A percentile compares a stretch with the other conserved stretches of the same genome.
Conservation (phyloP, 2,329 filamentous ascomycete genomes). For the Alternaria brassicae region DNA sequence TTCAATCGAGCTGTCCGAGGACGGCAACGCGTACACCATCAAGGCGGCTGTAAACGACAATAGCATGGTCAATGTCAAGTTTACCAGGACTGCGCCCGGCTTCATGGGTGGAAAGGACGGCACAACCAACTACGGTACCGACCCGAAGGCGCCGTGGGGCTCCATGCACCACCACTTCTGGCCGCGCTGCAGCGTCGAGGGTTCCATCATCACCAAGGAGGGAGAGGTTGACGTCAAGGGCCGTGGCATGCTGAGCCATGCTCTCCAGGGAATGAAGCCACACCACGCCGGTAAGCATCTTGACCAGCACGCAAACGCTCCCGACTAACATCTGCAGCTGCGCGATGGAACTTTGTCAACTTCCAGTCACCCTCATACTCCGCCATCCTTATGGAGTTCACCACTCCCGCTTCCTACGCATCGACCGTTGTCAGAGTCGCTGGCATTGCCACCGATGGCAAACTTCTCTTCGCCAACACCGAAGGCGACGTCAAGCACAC, state of each 20-base stretch:
- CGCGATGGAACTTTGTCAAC: conserved; percentile 90
- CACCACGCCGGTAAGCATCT: conserved; percentile 78
- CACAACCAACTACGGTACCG: conserved; percentile 84
- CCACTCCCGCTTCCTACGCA: conserved; percentile 90
- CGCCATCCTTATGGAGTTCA: conserved; percentile 94
- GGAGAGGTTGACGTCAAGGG: conserved; percentile 84
- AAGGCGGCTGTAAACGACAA: conserved; percentile 86
- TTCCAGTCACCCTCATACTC: conserved; percentile 89
- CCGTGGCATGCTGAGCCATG: conserved; percentile 79
- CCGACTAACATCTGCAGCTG: conserved; percentile 58
- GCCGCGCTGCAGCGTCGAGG: conserved; percentile 83
- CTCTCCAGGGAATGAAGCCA: conserved; percentile 97
- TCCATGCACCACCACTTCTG: conserved; percentile 92
- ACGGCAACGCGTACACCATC: conserved; percentile 82
- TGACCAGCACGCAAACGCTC: background rate
- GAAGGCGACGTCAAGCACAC: conserved; percentile 73
- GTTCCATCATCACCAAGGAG: conserved; percentile 81
- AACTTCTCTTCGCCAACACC: conserved; percentile 76
- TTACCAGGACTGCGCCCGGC: conserved; percentile 77
- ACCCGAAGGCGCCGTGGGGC: conserved; percentile 87
- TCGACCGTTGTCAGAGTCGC: conserved; percentile 83
- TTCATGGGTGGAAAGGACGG: conserved; percentile 87
- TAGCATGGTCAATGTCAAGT: conserved; percentile 83
- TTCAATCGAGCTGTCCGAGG: conserved; percentile 83
- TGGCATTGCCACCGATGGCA: conserved; percentile 79